Evolutionary conservation across 805 yeast genomes (phyloP), one percentile per base, ranked within the genome.

Genomic region (Brettanomyces naardenensis): DNA sequence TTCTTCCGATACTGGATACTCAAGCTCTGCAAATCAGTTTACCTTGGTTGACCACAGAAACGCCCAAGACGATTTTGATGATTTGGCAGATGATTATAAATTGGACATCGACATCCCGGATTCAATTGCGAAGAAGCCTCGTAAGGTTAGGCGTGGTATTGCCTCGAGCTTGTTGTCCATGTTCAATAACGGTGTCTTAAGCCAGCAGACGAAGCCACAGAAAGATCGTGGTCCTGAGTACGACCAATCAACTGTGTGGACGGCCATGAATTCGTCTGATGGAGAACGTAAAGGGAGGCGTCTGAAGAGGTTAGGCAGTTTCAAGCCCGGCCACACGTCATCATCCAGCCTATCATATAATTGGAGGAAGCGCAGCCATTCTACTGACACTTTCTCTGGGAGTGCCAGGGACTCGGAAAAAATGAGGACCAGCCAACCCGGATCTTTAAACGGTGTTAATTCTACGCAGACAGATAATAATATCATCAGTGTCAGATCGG

Each of bases 61-160:
- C 15, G n/a, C 17, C 18, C 10, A 30, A 13, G 31, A 27, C 15
- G 39, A 40, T 9, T 47, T 49, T 33, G 57, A 52, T 21, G 60
- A 53, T 9, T 54, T 58, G 39, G 43, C 45, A 33, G 44, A 47
- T 21, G 9, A 40, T 22, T 64, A 52, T 11, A 25, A 34, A 14
- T 51, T 48, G 2, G 64, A 64, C 41, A 51, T 66, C 13, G 75
- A 72, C 32, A 66, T 72, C 38, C 70, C 77, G 2, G 72, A 80
- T 0, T 75, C 81, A 5, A 13, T 40, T 7, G 35, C 42, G 0
- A 45, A 46, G 18, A 48, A 45, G 23, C 83, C 82, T 0, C 65
- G 69, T 30, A 72, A 71, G 37, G 89, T 86, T 10, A 81, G 81
- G 47, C 88, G 88, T 19, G 96, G 97, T 58, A 90, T 88, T 14